Percentiles rank a stretch among this genome's conserved stretches.
phyloP scores from a whole-genome alignment of 2,329 filamentous ascomycete genomes.

The Paradendryphiella salina region DNA sequence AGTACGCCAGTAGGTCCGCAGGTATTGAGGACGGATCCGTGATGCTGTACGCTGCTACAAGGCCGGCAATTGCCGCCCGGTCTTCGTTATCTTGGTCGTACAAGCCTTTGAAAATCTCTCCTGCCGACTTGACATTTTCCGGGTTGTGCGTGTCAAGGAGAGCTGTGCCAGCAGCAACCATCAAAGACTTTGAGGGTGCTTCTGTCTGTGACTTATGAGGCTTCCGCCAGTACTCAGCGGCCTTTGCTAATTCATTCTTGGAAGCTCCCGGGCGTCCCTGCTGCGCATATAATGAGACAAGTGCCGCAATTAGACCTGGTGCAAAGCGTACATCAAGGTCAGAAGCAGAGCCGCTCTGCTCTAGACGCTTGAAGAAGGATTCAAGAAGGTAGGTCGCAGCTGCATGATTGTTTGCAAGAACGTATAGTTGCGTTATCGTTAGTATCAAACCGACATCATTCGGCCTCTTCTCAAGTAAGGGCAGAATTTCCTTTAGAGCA shows the following conservation, averaged over 20 bases:
- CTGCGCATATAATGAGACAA: constrained; percentile 75
- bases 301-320: constrained; percentile 79
- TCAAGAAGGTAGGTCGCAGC: constrained; percentile 77
- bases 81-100: constrained; percentile 68
- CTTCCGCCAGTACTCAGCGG: constrained; percentile 76
- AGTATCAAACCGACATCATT: constrained; percentile 79
- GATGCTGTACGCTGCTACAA: constrained; percentile 79
- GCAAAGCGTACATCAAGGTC: constrained; percentile 75
- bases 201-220: constrained; percentile 57
- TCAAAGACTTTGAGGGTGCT: constrained; percentile 60
- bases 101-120: constrained; percentile 76
- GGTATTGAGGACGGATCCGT: constrained; percentile 61
- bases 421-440: constrained; percentile 79
- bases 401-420: constrained; percentile 69
- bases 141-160: constrained; percentile 74
- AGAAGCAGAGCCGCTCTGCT: constrained; percentile 60
- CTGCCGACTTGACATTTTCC: constrained; percentile 70
- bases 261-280: constrained; percentile 74
- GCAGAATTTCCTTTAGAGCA: constrained; percentile 69
- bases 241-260: constrained; percentile 74
- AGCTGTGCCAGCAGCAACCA: constrained; percentile 74
- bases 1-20: constrained; percentile 56
- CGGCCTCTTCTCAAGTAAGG: constrained; percentile 72
- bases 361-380: constrained; percentile 71
- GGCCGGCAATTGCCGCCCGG: constrained; percentile 72